These are phyloP conservation scores for Clitopilus hobsonii DNA, from an alignment of 768 basidiomycete genomes.

Conservation along the genomic window DNA sequence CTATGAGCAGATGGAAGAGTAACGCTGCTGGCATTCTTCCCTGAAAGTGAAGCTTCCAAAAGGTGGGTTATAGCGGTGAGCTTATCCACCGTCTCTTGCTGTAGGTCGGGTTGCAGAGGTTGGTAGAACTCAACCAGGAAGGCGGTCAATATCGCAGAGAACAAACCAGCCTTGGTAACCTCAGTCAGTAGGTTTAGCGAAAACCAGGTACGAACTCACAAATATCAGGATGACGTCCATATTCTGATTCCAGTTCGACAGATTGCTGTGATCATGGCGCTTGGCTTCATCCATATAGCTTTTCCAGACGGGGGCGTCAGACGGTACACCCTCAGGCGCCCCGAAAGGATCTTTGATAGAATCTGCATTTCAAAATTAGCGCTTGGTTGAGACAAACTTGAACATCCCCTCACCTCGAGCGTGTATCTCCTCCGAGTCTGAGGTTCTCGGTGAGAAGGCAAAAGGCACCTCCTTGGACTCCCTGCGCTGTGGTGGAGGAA, in stretches of 20 bases:
- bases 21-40: neutral
- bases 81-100: constrained; percentile 7
- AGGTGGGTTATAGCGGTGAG: constrained; percentile 5
- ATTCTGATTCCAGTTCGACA: constrained; percentile 11
- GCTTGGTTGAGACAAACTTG: neutral
- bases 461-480: constrained; percentile 5
- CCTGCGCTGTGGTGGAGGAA: neutral
- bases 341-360: constrained; percentile 9
- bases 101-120: constrained; percentile 10
- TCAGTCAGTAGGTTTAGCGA: neutral
- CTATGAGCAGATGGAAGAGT: neutral
- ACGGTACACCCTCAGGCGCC: constrained; percentile 5
- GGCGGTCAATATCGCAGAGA: constrained; percentile 18
- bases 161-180: constrained; percentile 13
- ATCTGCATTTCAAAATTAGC: neutral
- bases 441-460: constrained; percentile 2
- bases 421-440: neutral
- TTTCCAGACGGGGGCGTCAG: constrained; percentile 9
- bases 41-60: constrained; percentile 3
- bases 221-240: constrained; percentile 13
- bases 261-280: constrained; percentile 5
- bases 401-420: neutral
- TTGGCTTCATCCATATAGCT: constrained; percentile 11
- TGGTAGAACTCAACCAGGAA: constrained; percentile 16
- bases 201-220: constrained; percentile 3